Base-by-base conservation (phyloP, 2,329 filamentous ascomycete species). In the Nemania bipapillata region DNA sequence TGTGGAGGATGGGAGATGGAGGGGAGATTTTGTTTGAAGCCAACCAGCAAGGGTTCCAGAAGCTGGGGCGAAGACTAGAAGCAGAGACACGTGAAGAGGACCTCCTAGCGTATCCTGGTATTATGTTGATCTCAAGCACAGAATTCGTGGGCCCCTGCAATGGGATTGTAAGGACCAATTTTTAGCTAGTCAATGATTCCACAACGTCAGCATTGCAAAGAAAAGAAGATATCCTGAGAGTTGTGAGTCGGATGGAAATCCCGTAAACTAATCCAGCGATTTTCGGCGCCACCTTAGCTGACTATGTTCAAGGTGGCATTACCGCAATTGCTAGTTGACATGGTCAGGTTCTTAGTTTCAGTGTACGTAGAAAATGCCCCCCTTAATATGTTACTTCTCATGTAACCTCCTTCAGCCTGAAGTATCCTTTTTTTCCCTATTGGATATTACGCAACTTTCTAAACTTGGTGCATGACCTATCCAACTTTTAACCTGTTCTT, bases 1-100 rank as follows among this genome's bases (percentile, higher is more conserved):
- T 3, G 45, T 4, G 42, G n/a, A 5, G 42, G 42, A 45, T 6
- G 45, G 45, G 20, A 24, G 53, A 66, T 70, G 65, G 68, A 70
- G 72, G 69, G 68, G 69, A 69, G 70, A 65, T 71, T 68, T 45
- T 17, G 17, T 45, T 32, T 24, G 55, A 52, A 66, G 58, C 59
- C 61, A 65, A 20, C 62, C 42, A 66, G 58, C 53, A 35, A 45
- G 50, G 45, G 30, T 11, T 42, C 15, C 9, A 60, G 53, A 52
- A 58, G 68, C 59, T 32, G 59, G 55, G 63, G 55, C 60, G 49
- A 57, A 32, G 32, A 49, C 15, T 12, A 9, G 26, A 65, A 53
- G 55, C 30, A 52, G 40, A 28, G 28, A 15, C 24, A 50, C 24
- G 45, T 57, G 57, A 17, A 26, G n/a, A 59, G 28, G 20, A 37